Base-by-base conservation (phyloP, 2,329 filamentous ascomycete genomes). In the Dothiorella sarmentorum region DNA sequence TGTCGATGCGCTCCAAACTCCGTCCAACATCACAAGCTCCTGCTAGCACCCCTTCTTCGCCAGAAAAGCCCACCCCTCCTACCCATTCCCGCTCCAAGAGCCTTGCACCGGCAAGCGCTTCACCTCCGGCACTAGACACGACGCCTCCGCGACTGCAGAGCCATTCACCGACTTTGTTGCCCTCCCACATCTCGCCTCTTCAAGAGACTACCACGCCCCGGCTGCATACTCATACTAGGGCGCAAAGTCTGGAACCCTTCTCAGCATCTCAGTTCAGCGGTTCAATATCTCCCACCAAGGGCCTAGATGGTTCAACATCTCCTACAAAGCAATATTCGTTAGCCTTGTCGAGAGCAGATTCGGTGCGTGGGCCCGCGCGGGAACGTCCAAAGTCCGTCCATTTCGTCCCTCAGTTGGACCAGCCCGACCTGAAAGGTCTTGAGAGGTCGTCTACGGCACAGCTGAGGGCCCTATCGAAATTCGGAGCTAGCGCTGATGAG, bases 371-470 rank as follows among this genome's bases (percentile, higher is more conserved):
- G 1, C 70, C 71, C 7, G 70, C 65, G 27, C 69, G 68, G 24
- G 38, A 40, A 27, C 35, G 51, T 24, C 51, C 51, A 7, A 56
- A 61, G 69, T 71, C 31, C 69, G 71, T 58, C 66, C 69, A 53
- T n/a, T 58, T 63, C 47, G 38, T 49, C 18, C 43, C 67, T 17
- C 70, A 74, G 43, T 63, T 74, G 31, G 73, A 74, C 38, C 64
- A 65, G 42, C 72, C 73, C 2, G 91, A 97, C 63, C 80, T 97
- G 10, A 84, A 91, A 70, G 87, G 85, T 31, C 80, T 99, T 17
- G 88, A 93, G 60, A 90, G 90, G 66, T 97, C 94, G 0, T 89
- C 93, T 0, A 97, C 94, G 1, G 87, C 88, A 60, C 90, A 99
- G 72, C 82, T 99, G 20, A 87, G 92, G 42, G 92, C 91, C 0